Base-by-base conservation (phyloP, 1,139 yeast species). In the Maudiozyma humilis region DNA sequence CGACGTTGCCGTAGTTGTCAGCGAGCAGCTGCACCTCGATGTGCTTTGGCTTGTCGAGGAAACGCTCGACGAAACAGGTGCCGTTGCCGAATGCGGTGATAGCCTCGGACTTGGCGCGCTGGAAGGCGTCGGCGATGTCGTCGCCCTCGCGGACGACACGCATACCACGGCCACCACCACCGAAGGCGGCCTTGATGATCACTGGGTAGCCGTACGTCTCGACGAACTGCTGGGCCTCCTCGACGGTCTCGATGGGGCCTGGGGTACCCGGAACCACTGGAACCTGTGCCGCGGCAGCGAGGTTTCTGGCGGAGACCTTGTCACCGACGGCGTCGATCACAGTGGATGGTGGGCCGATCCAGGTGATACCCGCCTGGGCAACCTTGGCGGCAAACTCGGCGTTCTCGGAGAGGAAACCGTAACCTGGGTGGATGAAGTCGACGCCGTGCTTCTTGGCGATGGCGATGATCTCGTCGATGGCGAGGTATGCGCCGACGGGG, bases 81-180 rank as follows among this genome's bases (percentile, higher is more conserved):
- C 98, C 99, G 64, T 91, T 89, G 61, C 98, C 98, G 57, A 91
- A 91, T 13, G 98, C 82, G 38, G 96, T 76, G 62, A 80, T 75
- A 47, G 98, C 98, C 71, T 93, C 98, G 33, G 95, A 83, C 36
- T 85, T 79, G 37, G 98, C 98, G 69, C 98, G 82, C 60, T 75
- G 72, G 71, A 91, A 91, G 32, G 97, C 97, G 65, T 91, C 97
- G 43, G 66, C 81, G 51, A 91, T 79, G 63, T 82, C 88, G 55
- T 91, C 98, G 56, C 96, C 97, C 66, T 91, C 96, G 63, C 94
- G 76, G 41, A 93, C 98, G 43, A 91, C 97, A 71, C 98, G 82
- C 98, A 91, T 91, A 74, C 98, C 98, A 70, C 98, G 82, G 62
- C 99, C 98, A 74, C 98, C 98, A 70, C 98, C 98, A 66, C 99